These are phyloP conservation scores for Camelina sativa DNA, from an alignment of 345 rosid genomes.

Conservation along the genomic window DNA sequence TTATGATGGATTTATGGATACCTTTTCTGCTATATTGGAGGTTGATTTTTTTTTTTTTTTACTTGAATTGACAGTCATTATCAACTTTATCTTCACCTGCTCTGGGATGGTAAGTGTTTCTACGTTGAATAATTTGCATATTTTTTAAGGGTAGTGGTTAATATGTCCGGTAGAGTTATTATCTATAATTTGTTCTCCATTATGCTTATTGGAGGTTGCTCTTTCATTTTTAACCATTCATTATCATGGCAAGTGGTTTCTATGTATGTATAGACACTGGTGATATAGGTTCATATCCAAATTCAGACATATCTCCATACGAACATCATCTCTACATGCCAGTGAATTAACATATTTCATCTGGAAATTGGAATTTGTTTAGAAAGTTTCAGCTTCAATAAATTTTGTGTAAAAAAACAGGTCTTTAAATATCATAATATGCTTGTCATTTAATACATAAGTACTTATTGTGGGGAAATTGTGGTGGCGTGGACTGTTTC, in stretches of 20 bases:
- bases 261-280: background rate
- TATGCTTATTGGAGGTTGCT: background rate
- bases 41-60: slow-evolving; percentile 7
- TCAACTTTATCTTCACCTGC: slow-evolving; percentile 30
- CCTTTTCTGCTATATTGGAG: slow-evolving; percentile 7
- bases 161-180: background rate
- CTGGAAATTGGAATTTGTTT: background rate
- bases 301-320: background rate
- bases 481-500: slow-evolving; percentile 36
- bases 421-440: background rate
- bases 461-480: background rate
- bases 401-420: background rate
- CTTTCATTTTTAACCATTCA: background rate
- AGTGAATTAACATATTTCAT: background rate
- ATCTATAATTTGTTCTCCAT: no score
- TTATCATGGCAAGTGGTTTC: background rate
- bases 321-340: background rate
- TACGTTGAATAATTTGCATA: slow-evolving; percentile 5
- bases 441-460: slow-evolving; percentile 26
- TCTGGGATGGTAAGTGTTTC: slow-evolving; percentile 5
- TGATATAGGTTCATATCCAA: background rate
- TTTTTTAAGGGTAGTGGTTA: slow-evolving; percentile 2
- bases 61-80: slow-evolving; percentile 5
- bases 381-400: background rate
- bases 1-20: background rate